phyloP scores from a whole-genome alignment of 257 asterid genomes.

The Osmanthus fragrans region DNA sequence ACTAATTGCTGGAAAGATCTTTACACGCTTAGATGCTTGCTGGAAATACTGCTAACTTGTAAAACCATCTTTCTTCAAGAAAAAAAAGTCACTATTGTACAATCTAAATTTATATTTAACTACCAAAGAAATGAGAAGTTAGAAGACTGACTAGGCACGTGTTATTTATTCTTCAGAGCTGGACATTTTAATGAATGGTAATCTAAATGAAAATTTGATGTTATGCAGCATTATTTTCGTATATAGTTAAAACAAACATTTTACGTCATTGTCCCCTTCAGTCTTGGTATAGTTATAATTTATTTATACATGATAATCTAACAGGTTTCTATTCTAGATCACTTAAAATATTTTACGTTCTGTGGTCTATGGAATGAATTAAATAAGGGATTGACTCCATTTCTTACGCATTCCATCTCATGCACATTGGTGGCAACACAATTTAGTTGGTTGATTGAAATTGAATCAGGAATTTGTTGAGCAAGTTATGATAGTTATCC shows the following conservation, averaged over 20 bases:
- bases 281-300: background rate
- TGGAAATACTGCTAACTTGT: background rate
- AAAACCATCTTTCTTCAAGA: background rate
- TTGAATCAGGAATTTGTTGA: background rate
- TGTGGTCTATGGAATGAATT: background rate
- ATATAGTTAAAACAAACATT: no score
- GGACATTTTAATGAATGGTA: background rate
- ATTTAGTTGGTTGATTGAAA: background rate
- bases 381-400: background rate
- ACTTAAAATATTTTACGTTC: background rate
- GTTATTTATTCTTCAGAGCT: background rate
- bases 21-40: background rate
- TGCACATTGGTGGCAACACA: background rate
- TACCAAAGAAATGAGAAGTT: background rate
- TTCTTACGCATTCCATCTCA: background rate
- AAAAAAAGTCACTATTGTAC: background rate
- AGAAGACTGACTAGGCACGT: background rate
- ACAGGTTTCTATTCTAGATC: background rate
- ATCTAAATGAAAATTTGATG: no score
- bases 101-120: no score
- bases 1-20: slow-evolving; percentile 9
- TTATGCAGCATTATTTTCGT: background rate
- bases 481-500: background rate
- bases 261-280: background rate
- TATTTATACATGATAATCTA: background rate